phyloP scores from a whole-genome alignment of 495 filamentous ascomycete genomes.

The Lepidopterella palustris region DNA sequence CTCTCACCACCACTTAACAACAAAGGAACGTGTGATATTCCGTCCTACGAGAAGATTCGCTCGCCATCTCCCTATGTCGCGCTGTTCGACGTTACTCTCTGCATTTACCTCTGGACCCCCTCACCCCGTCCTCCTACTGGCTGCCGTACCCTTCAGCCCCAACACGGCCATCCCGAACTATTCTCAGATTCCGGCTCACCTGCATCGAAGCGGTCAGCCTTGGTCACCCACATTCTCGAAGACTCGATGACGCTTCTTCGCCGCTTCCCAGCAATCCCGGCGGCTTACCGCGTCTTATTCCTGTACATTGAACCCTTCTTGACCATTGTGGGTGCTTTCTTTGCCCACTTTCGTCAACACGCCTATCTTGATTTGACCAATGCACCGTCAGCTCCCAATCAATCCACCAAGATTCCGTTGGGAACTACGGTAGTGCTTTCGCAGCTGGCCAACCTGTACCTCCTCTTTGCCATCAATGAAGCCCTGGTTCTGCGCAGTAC shows the following conservation, averaged over 20 bases:
- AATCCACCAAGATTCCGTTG: constrained; percentile 26
- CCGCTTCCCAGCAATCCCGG: constrained; percentile 15
- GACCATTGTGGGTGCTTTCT: constrained; percentile 60
- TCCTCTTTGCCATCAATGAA: constrained; percentile 64
- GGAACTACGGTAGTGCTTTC: constrained; percentile 51
- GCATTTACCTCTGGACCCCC: too few relatives aligned
- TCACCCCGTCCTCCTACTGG: too few relatives aligned
- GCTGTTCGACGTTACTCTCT: too few relatives aligned
- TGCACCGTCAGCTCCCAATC: constrained; percentile 39
- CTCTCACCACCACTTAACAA: too few relatives aligned
- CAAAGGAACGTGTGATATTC: too few relatives aligned
- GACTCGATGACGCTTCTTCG: neutral
- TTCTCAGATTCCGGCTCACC: neutral
- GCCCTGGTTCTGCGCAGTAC: constrained; percentile 59
- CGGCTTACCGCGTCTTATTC: constrained; percentile 55
- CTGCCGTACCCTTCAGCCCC: too few relatives aligned
- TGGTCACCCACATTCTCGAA: neutral
- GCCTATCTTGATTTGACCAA: constrained; percentile 56
- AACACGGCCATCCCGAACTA: too few relatives aligned
- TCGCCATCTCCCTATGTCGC: too few relatives aligned
- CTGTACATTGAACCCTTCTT: constrained; percentile 59
- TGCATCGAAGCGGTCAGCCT: neutral
- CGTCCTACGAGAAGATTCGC: too few relatives aligned
- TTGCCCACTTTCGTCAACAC: constrained; percentile 49
- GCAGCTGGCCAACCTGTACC: constrained; percentile 59